Evolutionary conservation across 2,329 filamentous ascomycete genomes (phyloP), one percentile per base, ranked within the genome.

Genomic region (Sporothrix brasiliensis): DNA sequence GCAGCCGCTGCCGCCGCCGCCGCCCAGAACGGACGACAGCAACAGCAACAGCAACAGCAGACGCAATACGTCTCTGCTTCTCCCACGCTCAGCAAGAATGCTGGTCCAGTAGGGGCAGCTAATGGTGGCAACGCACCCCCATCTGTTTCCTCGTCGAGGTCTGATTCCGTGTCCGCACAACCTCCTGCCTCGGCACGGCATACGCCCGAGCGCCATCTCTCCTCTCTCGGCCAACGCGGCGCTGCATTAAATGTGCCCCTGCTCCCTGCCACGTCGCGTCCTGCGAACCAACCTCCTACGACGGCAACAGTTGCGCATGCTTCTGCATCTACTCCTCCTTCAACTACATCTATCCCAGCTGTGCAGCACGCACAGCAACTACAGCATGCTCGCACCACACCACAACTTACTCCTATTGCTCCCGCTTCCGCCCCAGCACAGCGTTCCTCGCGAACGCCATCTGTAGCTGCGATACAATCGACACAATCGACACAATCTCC

Each of bases 11-110:
- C 58, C 13, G 58, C 58, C n/a, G 58, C 58, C 2, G 58, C 58
- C 13, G 58, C 58, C 2, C 58, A 61, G 34, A 49, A 61, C 44
- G 71, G 68, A 60, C 67, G 68, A 68, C 70, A 39, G 27, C 69
- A 67, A 71, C 27, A 67, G 24, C 24, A 24, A 30, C 27, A 30
- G 47, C 61, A 68, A 11, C 60, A 39, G 7, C 41, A 50, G 6
- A 50, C 49, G 49, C 19, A 16, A 10, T 50, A n/a, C 9, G 19
- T 3, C 30, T 27, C 60, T 27, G 63, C 63, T 6, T 67, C 65
- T 13, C 49, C 65, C 11, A 44, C n/a, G 16, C 30, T 41, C 6
- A n/a, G 19, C 63, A 70, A 67, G n/a, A 54, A 66, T 21, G 52
- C 41, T 16, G 50, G 34, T 1, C 50, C n/a, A 54, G 50, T 39